Evolutionary conservation across 1,139 yeast species (phyloP).

Genomic region (Dujonia santamariae): DNA sequence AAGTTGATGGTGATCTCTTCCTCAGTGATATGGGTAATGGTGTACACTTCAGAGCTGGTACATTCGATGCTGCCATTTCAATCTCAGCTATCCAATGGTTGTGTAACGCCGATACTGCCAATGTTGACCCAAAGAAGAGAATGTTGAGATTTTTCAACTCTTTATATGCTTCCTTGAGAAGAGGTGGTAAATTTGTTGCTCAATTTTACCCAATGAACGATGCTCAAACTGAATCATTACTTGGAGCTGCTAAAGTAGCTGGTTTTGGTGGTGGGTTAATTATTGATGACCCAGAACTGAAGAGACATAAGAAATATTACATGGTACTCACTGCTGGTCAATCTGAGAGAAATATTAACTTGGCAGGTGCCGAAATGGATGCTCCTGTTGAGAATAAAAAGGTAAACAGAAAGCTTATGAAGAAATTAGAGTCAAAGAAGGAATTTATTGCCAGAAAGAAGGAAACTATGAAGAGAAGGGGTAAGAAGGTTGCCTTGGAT

Average conservation of each 20-base stretch:
- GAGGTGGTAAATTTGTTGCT: slow-evolving; percentile 97
- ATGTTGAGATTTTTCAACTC: slow-evolving; percentile 81
- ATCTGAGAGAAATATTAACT: slow-evolving; percentile 64
- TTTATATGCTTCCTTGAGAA: slow-evolving; percentile 75
- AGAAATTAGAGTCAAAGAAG: slow-evolving; percentile 68
- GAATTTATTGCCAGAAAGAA: slow-evolving; percentile 88
- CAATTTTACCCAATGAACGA: slow-evolving; percentile 96
- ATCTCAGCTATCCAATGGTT: slow-evolving; percentile 98
- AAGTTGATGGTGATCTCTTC: slow-evolving; percentile 89
- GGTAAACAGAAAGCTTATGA: slow-evolving; percentile 49
- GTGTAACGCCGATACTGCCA: slow-evolving; percentile 87
- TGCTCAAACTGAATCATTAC: slow-evolving; percentile 71
- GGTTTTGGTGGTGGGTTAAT: slow-evolving; percentile 97
- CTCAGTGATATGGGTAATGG: slow-evolving; percentile 93
- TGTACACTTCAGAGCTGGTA: slow-evolving; percentile 92
- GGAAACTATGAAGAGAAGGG: slow-evolving; percentile 88
- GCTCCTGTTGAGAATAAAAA: slow-evolving; percentile 45
- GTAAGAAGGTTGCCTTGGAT: slow-evolving; percentile 84
- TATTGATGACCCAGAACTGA: slow-evolving; percentile 90
- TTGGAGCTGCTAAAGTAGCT: slow-evolving; percentile 84
- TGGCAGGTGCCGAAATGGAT: slow-evolving; percentile 79
- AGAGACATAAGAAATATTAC: slow-evolving; percentile 86
- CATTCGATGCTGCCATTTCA: slow-evolving; percentile 95
- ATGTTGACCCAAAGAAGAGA: slow-evolving; percentile 84
- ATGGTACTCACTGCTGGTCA: slow-evolving; percentile 87